A percentile compares a stretch with the other conserved stretches of the same genome.
These are phyloP conservation scores for Coemansia sp. DNA, from an alignment of 192 early-diverging fungal species.

Conservation along the genomic window DNA sequence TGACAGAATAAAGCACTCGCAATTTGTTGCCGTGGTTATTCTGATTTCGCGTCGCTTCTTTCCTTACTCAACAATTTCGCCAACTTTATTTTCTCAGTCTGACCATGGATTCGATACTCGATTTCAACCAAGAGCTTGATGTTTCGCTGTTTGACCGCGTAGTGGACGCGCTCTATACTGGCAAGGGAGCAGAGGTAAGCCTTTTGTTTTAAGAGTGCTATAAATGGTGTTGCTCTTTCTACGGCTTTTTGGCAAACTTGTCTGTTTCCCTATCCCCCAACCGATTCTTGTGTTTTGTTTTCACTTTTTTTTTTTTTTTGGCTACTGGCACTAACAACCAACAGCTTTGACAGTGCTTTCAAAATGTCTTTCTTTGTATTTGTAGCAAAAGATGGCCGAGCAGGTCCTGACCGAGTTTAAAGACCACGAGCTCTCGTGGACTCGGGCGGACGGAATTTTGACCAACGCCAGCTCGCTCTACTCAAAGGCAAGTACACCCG, in stretches of 20 bases:
- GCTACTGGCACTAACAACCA: conserved; percentile 4
- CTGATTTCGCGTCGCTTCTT: conserved; percentile 3
- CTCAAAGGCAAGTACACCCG: conserved; percentile 73
- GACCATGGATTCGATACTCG: conserved; percentile 69
- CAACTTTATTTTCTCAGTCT: not conserved
- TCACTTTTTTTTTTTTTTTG: not conserved
- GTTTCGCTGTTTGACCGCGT: conserved; percentile 85
- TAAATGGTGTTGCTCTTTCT: not conserved
- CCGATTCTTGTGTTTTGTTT: not conserved
- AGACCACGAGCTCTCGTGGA: conserved; percentile 96
- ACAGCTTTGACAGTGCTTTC: not conserved
- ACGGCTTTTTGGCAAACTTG: not conserved
- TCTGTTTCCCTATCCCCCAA: not conserved
- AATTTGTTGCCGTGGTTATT: conserved; percentile 1
- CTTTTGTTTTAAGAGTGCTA: not conserved
- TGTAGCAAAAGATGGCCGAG: conserved; percentile 85
- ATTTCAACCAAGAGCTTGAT: conserved; percentile 88
- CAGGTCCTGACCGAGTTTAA: conserved; percentile 90
- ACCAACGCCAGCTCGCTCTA: conserved; percentile 74
- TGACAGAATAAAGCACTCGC: conserved; percentile 1
- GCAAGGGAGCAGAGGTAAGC: conserved; percentile 74
- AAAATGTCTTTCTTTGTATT: not conserved
- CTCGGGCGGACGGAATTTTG: conserved; percentile 89
- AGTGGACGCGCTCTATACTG: conserved; percentile 78
- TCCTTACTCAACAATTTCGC: not conserved